Evolutionary conservation across 1,284 basidiomycete genomes (phyloP).

Genomic region (Rhodotorula sp.): DNA sequence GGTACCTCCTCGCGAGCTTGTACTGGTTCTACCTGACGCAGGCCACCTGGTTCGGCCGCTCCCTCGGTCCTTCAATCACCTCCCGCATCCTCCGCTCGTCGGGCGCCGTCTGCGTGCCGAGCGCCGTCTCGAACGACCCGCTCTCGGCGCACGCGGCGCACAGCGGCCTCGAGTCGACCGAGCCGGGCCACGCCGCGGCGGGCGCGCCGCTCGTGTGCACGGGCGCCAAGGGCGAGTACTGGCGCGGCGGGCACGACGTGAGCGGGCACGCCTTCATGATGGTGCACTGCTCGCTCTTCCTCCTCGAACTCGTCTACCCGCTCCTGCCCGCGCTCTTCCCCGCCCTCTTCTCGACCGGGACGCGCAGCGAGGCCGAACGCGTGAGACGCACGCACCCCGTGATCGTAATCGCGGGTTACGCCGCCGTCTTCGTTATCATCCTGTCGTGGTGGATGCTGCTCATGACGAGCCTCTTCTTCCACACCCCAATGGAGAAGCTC

Average conservation of each 20-base stretch:
- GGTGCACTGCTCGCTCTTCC: constrained; percentile 74
- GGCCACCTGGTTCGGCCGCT: constrained; percentile 67
- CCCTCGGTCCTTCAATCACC: constrained; percentile 70
- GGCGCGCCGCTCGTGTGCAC: constrained; percentile 12
- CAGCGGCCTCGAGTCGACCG: constrained; percentile 2
- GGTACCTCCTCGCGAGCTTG: constrained; percentile 66
- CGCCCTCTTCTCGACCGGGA: constrained; percentile 10
- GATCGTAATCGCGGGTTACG: constrained; percentile 58
- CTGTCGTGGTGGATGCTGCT: constrained; percentile 74
- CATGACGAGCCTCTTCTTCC: constrained; percentile 87
- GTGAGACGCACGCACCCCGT: not conserved
- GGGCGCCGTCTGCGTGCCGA: constrained; percentile 74
- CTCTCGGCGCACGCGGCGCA: not conserved
- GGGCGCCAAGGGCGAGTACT: constrained; percentile 39
- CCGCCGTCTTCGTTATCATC: constrained; percentile 59
- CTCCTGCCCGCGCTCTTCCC: constrained; percentile 46
- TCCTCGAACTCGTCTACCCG: constrained; percentile 35
- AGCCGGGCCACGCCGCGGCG: not conserved
- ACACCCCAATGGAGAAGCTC: constrained; percentile 81
- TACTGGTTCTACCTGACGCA: constrained; percentile 62
- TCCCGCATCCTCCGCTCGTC: constrained; percentile 72
- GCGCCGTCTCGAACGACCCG: constrained; percentile 27
- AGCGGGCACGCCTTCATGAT: constrained; percentile 93
- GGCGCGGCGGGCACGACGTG: constrained; percentile 81
- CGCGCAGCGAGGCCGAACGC: constrained; percentile 12